These are phyloP conservation scores for Petunia hybrid DNA, from an alignment of 305 asterid species.

Conservation along the genomic window DNA sequence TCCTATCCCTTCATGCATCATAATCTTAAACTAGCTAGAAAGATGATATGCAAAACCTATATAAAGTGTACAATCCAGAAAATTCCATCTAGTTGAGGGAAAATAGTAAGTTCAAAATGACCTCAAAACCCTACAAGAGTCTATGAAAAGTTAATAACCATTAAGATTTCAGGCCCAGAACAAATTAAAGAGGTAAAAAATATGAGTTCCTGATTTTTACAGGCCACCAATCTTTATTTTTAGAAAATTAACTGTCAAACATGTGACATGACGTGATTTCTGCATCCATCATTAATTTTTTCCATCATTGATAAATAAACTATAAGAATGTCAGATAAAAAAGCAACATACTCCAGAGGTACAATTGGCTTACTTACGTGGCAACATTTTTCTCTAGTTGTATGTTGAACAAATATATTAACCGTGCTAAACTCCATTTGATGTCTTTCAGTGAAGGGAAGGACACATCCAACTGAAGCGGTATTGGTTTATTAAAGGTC, in stretches of 20 bases:
- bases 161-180: conserved; percentile 16
- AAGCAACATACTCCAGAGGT: not conserved
- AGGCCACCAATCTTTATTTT: not conserved
- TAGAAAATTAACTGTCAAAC: not conserved
- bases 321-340: not conserved
- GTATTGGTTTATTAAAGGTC: conserved; percentile 83
- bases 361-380: conserved; percentile 66
- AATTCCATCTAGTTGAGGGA: conserved; percentile 13
- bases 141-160: conserved; percentile 9
- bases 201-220: not conserved
- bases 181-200: not conserved
- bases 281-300: not conserved
- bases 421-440: conserved; percentile 80
- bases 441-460: conserved; percentile 78
- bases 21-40: conserved; percentile 11
- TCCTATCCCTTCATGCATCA: not conserved
- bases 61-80: conserved; percentile 3
- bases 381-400: conserved; percentile 95
- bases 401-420: conserved; percentile 84
- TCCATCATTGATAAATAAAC: too few species aligned
- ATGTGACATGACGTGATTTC: conserved; percentile 5
- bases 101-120: not conserved
- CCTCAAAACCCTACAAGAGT: conserved; percentile 7
- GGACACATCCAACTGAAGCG: conserved; percentile 86
- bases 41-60: not conserved